Evolutionary conservation across 192 early-diverging fungal genomes (phyloP), one percentile per base, ranked within the genome.

Genomic region (Podila minutissima): DNA sequence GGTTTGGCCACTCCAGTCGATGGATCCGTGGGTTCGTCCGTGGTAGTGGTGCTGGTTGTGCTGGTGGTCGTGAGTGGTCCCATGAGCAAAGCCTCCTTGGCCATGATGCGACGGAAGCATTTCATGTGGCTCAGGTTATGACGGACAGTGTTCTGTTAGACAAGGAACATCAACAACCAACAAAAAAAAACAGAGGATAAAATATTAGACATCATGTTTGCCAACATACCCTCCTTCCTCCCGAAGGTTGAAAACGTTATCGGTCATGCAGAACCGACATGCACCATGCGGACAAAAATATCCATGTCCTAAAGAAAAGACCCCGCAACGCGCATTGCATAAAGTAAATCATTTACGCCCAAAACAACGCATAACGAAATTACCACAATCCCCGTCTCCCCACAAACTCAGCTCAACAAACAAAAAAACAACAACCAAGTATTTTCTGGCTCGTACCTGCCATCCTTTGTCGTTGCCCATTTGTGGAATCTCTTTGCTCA

Each of bases 401-500:
- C 33, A 4, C 13, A 31, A 19, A 24, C 22, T 19, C 26, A 17
- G 59, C 28, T 31, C 22, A 31, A 10, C 24, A 31, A 31, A 31
- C 11, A 33, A 60, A 60, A 4, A 33, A 28, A 29, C 4, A 60
- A 12, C n/a, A 12, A 29, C 29, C 59, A 60, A 60, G 28, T 24
- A 15, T 29, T 63, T 4, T n/a, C 28, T 29, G 10, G n/a, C 2
- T 22, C 38, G n/a, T 69, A 69, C 67, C 67, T 69, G 67, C 67
- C 67, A 69, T 12, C 67, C 67, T 55, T 69, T 69, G 58, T 69
- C 67, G 41, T 69, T 60, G 26, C 67, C 67, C 67, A 69, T 69
- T 20, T 58, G 57, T n/a, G 67, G 67, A 22, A 69, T 69, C 38
- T 69, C 67, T 22, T 58, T 57, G 29, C 35, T 59, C 57, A 69